Percentiles rank a stretch among this genome's conserved stretches.
Conservation (phyloP, 2,329 filamentous ascomycete genomes). For the Aspergillus neotritici region DNA sequence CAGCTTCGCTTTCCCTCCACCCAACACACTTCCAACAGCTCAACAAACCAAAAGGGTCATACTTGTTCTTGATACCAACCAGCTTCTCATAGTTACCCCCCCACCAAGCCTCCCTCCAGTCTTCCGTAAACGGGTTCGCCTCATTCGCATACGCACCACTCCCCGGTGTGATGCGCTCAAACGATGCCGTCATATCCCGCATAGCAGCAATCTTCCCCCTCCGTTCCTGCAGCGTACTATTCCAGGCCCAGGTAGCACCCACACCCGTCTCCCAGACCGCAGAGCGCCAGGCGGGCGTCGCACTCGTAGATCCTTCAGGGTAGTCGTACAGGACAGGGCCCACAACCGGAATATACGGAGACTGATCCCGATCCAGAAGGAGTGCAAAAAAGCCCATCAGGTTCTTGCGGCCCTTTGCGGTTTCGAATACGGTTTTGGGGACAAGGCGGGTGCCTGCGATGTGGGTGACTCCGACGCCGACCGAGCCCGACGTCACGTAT, state of each 20-base stretch:
- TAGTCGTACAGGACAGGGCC: conserved; percentile 15
- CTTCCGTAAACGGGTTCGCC: conserved; percentile 13
- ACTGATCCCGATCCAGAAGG: conserved; percentile 6
- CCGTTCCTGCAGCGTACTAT: conserved; percentile 11
- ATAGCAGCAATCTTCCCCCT: conserved; percentile 8
- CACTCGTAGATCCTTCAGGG: conserved; percentile 13
- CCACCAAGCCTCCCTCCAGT: conserved; percentile 18
- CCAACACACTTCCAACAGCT: conserved; percentile 18
- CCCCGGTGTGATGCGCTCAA: conserved; percentile 13
- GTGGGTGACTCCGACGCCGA: conserved; percentile 13
- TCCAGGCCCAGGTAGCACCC: conserved; percentile 12
- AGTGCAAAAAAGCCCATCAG: conserved; percentile 11
- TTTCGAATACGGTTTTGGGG: conserved; percentile 13
- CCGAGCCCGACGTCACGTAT: conserved; percentile 13
- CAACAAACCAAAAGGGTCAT: conserved; percentile 13
- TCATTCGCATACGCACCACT: conserved; percentile 18
- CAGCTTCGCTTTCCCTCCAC: conserved; percentile 9
- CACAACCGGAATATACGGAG: conserved; percentile 15
- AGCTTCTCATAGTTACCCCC: conserved; percentile 17
- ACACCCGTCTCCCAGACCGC: conserved; percentile 15
- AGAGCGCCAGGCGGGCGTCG: conserved; percentile 15
- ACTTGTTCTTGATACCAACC: conserved; percentile 16
- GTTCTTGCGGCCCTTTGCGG: conserved; percentile 9
- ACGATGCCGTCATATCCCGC: conserved; percentile 8
- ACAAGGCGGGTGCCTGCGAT: conserved; percentile 17